Evolutionary conservation across 2,329 filamentous ascomycete genomes (phyloP).

Genomic region (Ilyonectria mors-panacis): DNA sequence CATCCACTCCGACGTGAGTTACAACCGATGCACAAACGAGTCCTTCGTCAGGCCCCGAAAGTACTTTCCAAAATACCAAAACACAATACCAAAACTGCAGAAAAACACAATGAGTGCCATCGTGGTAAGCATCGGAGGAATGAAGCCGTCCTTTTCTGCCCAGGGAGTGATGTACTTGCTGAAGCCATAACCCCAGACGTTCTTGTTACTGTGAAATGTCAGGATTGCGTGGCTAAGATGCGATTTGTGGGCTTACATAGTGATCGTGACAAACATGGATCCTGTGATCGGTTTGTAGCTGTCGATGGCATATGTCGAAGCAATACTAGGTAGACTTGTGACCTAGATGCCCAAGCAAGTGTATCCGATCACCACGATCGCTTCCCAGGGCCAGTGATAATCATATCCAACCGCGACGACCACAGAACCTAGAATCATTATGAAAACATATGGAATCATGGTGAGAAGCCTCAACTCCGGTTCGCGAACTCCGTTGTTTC

Average conservation of each 20-base stretch:
- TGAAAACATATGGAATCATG: conserved; percentile 25
- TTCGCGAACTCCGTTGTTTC: conserved; percentile 28
- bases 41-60: conserved; percentile 19
- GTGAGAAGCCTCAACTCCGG: conserved; percentile 28
- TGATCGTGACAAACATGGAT: conserved; percentile 28
- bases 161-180: conserved; percentile 26
- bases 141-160: conserved; percentile 22
- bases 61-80: conserved; percentile 24
- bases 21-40: conserved; percentile 23
- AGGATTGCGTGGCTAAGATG: neutral
- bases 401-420: conserved; percentile 25
- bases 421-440: conserved; percentile 20
- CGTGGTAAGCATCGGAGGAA: conserved; percentile 9
- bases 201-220: conserved; percentile 15
- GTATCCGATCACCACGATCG: conserved; percentile 23
- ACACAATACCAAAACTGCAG: conserved; percentile 22
- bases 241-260: conserved; percentile 1
- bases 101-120: conserved; percentile 28
- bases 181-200: conserved; percentile 26
- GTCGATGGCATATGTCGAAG: conserved; percentile 30
- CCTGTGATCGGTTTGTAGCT: conserved; percentile 29
- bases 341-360: conserved; percentile 25
- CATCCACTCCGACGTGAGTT: neutral
- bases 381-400: conserved; percentile 25
- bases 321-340: conserved; percentile 25